phyloP scores from a whole-genome alignment of 2,329 filamentous ascomycete genomes.

The Fusarium pseudoanthophilum region DNA sequence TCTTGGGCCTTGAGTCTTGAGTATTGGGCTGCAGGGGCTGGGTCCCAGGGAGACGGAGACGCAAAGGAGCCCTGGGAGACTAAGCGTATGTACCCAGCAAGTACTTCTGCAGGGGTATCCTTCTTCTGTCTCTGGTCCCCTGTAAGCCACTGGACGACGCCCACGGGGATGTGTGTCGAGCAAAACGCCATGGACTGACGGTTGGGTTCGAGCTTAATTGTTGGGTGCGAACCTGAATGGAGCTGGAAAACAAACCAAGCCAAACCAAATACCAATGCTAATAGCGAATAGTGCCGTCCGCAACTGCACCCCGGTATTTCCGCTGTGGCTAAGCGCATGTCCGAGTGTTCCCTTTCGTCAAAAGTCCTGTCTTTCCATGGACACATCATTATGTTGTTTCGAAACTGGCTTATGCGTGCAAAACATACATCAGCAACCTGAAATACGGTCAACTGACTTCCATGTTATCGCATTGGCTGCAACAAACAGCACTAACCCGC shows the following conservation, averaged over 20 bases:
- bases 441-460: slow-evolving; percentile 32
- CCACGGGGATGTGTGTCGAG: slow-evolving; percentile 43
- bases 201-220: slow-evolving; percentile 47
- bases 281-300: slow-evolving; percentile 26
- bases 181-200: slow-evolving; percentile 45
- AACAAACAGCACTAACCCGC: slow-evolving; percentile 19
- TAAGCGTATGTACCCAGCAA: slow-evolving; percentile 36
- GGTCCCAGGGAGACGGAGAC: slow-evolving; percentile 35
- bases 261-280: slow-evolving; percentile 18
- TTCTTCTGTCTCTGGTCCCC: slow-evolving; percentile 9
- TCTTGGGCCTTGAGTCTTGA: slow-evolving; percentile 21
- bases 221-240: slow-evolving; percentile 37
- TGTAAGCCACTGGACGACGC: background rate
- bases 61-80: slow-evolving; percentile 15
- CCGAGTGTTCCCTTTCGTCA: slow-evolving; percentile 8
- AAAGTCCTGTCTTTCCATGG: slow-evolving; percentile 17
- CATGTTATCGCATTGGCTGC: slow-evolving; percentile 32
- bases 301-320: slow-evolving; percentile 41
- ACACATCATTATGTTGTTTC: slow-evolving; percentile 23
- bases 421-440: slow-evolving; percentile 23
- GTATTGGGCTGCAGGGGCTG: slow-evolving; percentile 22
- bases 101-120: slow-evolving; percentile 37
- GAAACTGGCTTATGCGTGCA: slow-evolving; percentile 24
- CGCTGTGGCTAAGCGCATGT: slow-evolving; percentile 41
- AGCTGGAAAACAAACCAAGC: slow-evolving; percentile 5